Conservation (phyloP, 2,329 filamentous ascomycete genomes). For the Zasmidium citrigriseum region DNA sequence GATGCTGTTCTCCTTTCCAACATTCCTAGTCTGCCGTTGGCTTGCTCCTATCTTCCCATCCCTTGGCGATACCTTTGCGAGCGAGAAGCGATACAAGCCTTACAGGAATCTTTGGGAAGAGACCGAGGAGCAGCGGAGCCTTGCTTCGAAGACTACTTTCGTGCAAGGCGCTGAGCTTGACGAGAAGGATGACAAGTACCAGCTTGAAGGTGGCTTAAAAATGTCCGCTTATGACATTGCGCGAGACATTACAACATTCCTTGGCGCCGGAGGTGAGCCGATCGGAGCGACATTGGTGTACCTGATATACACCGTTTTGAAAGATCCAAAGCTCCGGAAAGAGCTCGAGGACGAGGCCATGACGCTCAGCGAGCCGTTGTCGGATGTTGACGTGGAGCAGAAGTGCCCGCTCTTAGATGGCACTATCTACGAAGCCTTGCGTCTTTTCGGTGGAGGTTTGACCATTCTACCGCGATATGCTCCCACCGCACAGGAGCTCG, state of each 20-base stretch:
- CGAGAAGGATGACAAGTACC: not conserved
- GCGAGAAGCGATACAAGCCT: not conserved
- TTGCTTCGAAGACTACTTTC: not conserved
- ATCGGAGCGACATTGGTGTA: conserved; percentile 29
- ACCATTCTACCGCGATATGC: not conserved
- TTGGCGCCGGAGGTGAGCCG: not conserved
- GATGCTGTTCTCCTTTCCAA: not conserved
- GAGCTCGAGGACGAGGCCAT: conserved; percentile 25
- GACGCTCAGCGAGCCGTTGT: conserved; percentile 13
- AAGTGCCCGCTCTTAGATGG: conserved; percentile 22
- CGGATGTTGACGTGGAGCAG: conserved; percentile 22
- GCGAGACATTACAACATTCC: not conserved
- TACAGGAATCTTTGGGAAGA: not conserved
- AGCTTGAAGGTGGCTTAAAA: not conserved
- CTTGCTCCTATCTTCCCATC: not conserved
- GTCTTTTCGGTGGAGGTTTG: conserved; percentile 28
- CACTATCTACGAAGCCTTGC: conserved; percentile 29
- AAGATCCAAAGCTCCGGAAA: conserved; percentile 17
- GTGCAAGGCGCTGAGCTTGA: not conserved
- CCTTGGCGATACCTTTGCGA: not conserved
- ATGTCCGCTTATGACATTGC: not conserved
- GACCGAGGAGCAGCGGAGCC: not conserved
- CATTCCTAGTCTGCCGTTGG: not conserved
- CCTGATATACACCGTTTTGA: conserved; percentile 28
- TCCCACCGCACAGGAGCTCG: not conserved